These are phyloP conservation scores for Hygrocybe coccinea DNA, from an alignment of 768 basidiomycete species.

Conservation along the genomic window DNA sequence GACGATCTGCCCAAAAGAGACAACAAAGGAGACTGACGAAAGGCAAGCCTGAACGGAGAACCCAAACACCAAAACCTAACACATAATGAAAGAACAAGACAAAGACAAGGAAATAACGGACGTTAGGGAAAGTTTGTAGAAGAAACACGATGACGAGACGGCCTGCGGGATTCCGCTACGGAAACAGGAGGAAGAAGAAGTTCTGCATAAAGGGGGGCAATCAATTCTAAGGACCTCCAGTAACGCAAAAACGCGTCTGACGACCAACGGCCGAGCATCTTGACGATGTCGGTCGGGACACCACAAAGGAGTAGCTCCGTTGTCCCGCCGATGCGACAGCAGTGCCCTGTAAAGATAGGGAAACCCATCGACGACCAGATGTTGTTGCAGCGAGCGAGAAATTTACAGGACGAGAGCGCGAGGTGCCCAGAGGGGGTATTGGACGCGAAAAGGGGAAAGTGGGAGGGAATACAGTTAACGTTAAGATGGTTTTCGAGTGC, in stretches of 20 bases:
- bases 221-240: constrained; percentile 23
- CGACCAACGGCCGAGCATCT: constrained; percentile 29
- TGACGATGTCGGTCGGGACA: constrained; percentile 31
- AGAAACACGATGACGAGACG: not conserved
- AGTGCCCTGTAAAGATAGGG: constrained; percentile 24
- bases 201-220: constrained; percentile 25
- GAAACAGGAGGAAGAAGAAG: constrained; percentile 1
- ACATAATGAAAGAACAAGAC: too few species aligned
- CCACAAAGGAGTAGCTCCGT: constrained; percentile 26
- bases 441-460: constrained; percentile 16
- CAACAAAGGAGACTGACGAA: too few species aligned
- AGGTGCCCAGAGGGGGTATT: not conserved
- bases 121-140: too few species aligned
- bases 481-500: constrained; percentile 13
- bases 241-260: constrained; percentile 33
- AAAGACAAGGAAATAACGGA: too few species aligned
- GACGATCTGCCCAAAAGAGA: too few species aligned
- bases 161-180: not conserved
- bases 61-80: too few species aligned
- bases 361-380: constrained; percentile 19
- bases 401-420: constrained; percentile 14
- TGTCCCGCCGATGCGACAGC: constrained; percentile 36
- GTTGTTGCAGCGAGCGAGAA: constrained; percentile 23
- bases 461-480: constrained; percentile 8
- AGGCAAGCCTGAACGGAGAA: too few species aligned